A percentile compares a stretch with the other conserved stretches of the same genome.
These are phyloP conservation scores for Penicillium samsonianum DNA, from an alignment of 495 filamentous ascomycete species.

Conservation along the genomic window DNA sequence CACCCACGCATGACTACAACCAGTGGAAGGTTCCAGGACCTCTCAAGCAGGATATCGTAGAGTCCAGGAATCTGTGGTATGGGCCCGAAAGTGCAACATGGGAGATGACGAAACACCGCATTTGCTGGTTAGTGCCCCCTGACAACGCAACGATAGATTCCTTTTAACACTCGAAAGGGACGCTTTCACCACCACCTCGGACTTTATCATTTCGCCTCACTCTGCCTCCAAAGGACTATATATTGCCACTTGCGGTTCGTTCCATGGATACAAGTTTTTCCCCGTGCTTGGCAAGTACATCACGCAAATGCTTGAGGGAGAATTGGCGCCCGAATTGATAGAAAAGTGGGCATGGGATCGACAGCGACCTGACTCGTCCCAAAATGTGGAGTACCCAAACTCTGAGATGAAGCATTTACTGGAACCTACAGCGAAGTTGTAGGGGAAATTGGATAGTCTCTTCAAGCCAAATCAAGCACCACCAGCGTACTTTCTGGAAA, in stretches of 20 bases:
- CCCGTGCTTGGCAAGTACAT: conserved; percentile 62
- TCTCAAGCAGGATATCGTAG: conserved; percentile 39
- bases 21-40: conserved; percentile 52
- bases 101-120: conserved; percentile 46
- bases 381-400: conserved; percentile 40
- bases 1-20: conserved; percentile 37
- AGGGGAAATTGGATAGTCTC: conserved; percentile 9
- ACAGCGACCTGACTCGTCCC: conserved; percentile 35
- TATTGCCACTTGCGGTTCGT: conserved; percentile 52
- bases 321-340: conserved; percentile 42
- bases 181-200: conserved; percentile 48
- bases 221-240: conserved; percentile 50
- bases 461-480: too few relatives aligned
- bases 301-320: conserved; percentile 53
- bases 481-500: too few relatives aligned
- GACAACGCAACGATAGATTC: background rate
- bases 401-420: conserved; percentile 39
- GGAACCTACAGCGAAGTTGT: conserved; percentile 41
- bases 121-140: conserved; percentile 41
- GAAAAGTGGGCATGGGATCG: conserved; percentile 62
- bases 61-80: conserved; percentile 39
- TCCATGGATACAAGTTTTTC: conserved; percentile 62
- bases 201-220: conserved; percentile 60
- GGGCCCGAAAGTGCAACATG: conserved; percentile 37
- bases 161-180: conserved; percentile 30